These are phyloP conservation scores for Phytopythium delawarense DNA, from an alignment of 352 stramenopile genomes.

Conservation along the genomic window DNA sequence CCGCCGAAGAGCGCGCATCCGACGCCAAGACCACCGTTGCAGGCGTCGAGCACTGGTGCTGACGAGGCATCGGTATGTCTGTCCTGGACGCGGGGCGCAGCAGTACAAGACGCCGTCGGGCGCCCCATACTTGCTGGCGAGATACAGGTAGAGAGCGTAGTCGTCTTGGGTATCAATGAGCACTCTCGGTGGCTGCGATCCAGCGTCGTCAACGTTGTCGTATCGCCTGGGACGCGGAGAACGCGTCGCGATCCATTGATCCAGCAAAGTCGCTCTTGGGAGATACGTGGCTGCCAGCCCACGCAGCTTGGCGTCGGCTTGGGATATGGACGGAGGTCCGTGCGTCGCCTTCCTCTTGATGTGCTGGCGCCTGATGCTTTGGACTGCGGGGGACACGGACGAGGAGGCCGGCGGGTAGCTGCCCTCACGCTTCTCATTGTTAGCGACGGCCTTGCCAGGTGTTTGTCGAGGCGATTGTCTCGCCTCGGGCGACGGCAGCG, in stretches of 20 bases:
- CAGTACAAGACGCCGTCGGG: constrained; percentile 6
- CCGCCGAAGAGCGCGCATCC: constrained; percentile 3
- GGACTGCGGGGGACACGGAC: constrained; percentile 1
- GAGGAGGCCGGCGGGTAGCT: not conserved
- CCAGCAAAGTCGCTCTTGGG: not conserved
- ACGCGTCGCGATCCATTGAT: not conserved
- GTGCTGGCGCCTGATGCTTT: constrained; percentile 1
- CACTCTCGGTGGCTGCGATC: not conserved
- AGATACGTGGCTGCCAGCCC: not conserved
- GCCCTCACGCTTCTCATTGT: not conserved
- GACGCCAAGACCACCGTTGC: constrained; percentile 1
- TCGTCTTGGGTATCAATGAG: not conserved
- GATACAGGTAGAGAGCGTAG: constrained; percentile 7
- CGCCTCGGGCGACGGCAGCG: not conserved
- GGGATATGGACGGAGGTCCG: not conserved
- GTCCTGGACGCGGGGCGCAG: constrained; percentile 1
- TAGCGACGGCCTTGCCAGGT: not conserved
- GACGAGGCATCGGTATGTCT: not conserved
- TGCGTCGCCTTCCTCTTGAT: not conserved
- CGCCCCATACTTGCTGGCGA: constrained; percentile 7
- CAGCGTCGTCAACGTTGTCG: not conserved
- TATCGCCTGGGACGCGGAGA: not conserved
- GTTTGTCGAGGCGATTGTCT: not conserved
- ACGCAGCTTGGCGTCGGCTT: not conserved
- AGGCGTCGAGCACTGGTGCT: constrained; percentile 1